Evolutionary conservation across 2,329 filamentous ascomycete species (phyloP), one percentile per base, ranked within the genome.

Genomic region (Cadophora sp.): DNA sequence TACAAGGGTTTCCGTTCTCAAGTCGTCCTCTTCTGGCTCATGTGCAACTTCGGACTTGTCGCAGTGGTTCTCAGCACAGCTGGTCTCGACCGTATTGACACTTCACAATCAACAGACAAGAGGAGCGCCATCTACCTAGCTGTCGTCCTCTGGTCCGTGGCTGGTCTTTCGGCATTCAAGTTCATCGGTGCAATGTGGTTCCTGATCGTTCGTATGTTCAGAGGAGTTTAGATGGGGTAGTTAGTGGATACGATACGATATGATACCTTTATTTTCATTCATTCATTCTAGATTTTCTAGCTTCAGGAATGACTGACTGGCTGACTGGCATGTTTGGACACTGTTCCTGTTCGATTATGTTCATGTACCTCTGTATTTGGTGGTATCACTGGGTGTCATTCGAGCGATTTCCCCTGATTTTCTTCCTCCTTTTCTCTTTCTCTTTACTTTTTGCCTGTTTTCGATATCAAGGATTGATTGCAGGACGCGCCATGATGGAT

Each of bases 21-120:
- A 33, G 94, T 97, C 72, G 96, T 99, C 36, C 83, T 98, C 60
- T 89, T 91, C 72, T 99, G 96, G 96, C 97, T 99, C 85, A 93
- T 98, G 75, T 94, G 90, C 76, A 99, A 99, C 80, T 92, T 99
- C 78, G 94, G 88, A 0, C 87, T 99, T 6, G 89, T 88, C 0
- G 95, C 95, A 0, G 85, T 96, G 1, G 95, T 99, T 8, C 83
- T 99, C 72, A 94, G 91, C 76, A 90, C 92, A 0, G 95, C 91
- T 27, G 95, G 96, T 1, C 79, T 97, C 70, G 89, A 96, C 72
- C 85, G 85, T 67, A 85, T 94, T 60, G 92, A 95, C 78, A 97
- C 97, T 74, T 81, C 59, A 9, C 66, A 60, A 4, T 92, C 92
- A 0, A 84, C 93, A 80, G 97, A 62, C 8, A 68, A 65, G 33